Conservation (phyloP, 345 rosid genomes). For the Bruguiera gymnorhiza region DNA sequence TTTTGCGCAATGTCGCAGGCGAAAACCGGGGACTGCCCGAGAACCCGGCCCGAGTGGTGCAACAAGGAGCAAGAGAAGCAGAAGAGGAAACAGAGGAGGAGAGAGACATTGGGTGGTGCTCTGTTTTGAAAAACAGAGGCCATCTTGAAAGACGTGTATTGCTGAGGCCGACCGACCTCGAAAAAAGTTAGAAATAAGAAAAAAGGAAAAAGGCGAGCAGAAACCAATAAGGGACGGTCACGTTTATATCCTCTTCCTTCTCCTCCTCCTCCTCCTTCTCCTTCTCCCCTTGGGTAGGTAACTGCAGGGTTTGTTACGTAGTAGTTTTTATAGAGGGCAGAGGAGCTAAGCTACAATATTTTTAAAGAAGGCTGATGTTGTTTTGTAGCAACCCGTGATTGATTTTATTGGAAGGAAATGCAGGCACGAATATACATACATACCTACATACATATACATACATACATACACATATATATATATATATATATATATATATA, state of each 20-base stretch:
- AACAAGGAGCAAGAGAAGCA: neutral
- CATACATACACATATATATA: too few relatives aligned
- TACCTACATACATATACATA: too few relatives aligned
- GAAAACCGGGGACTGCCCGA: conserved; percentile 55
- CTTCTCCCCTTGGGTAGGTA: neutral
- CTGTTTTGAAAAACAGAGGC: conserved; percentile 22
- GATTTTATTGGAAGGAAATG: too few relatives aligned
- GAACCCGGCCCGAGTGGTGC: conserved; percentile 9
- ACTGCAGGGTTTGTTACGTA: neutral
- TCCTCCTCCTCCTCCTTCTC: neutral
- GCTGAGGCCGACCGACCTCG: too few relatives aligned
- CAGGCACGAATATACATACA: too few relatives aligned
- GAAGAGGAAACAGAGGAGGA: conserved; percentile 23
- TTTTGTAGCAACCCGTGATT: conserved; percentile 56
- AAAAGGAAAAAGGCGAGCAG: neutral
- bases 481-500: too few relatives aligned
- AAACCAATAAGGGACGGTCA: neutral
- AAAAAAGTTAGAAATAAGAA: neutral
- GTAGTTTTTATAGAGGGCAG: conserved; percentile 1
- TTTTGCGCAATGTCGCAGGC: conserved; percentile 63
- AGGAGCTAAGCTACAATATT: neutral
- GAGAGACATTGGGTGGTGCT: conserved; percentile 30
- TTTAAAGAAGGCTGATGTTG: conserved; percentile 20
- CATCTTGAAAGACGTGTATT: conserved; percentile 8
- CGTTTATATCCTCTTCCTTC: too few relatives aligned